Percentiles rank a stretch among this genome's conserved stretches.
phyloP scores from a whole-genome alignment of 371 early-diverging fungal genomes.

The Blyttiomyces sp. region DNA sequence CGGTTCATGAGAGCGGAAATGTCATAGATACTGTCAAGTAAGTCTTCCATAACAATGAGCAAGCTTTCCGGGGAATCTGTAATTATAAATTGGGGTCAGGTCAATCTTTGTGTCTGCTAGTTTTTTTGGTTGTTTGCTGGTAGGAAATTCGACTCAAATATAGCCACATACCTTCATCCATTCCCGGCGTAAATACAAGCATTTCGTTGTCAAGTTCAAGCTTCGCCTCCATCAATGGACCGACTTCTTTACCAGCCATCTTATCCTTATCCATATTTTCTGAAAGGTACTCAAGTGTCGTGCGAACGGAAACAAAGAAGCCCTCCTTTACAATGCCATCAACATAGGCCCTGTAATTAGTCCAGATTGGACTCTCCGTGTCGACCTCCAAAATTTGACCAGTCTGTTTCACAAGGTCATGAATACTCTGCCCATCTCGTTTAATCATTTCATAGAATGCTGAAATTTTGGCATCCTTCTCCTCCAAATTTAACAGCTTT shows the following conservation, averaged over 20 bases:
- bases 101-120: no score
- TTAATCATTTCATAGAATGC: constrained; percentile 48
- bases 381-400: constrained; percentile 40
- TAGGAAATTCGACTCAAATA: neutral
- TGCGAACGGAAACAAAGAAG: constrained; percentile 45
- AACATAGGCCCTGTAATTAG: constrained; percentile 43
- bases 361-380: constrained; percentile 38
- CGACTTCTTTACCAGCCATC: constrained; percentile 38
- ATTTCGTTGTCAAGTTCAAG: constrained; percentile 50
- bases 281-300: constrained; percentile 46
- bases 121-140: no score
- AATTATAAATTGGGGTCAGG: neutral
- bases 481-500: constrained; percentile 57
- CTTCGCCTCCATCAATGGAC: constrained; percentile 56
- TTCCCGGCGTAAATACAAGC: constrained; percentile 52
- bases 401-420: constrained; percentile 44
- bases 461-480: constrained; percentile 50
- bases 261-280: constrained; percentile 52
- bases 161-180: constrained; percentile 46
- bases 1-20: constrained; percentile 50
- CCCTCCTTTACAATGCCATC: constrained; percentile 52
- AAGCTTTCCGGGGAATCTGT: constrained; percentile 42
- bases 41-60: constrained; percentile 34
- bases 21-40: constrained; percentile 54
- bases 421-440: constrained; percentile 47